Base-by-base conservation (phyloP, 257 asterid species). In the Petrea volubilis region DNA sequence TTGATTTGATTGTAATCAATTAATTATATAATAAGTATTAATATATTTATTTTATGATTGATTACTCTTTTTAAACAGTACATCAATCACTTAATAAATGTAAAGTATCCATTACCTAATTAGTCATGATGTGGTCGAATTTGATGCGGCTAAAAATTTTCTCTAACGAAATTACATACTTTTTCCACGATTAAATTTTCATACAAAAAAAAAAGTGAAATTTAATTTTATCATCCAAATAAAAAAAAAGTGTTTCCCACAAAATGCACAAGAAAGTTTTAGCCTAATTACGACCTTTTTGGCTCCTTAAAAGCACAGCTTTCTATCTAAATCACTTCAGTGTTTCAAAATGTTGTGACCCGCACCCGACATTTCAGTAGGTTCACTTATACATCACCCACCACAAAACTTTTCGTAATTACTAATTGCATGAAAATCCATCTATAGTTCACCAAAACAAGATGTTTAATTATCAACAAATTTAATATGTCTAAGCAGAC, bases 261-360 rank as follows among this genome's bases (percentile, higher is more conserved):
- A 43, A 55, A 44, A 27, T 41, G 51, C n/a, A 27, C 62, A 33
- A 33, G 33, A 61, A 73, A 63, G 64, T 60, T 57, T 53, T 64
- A 43, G 64, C 60, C 55, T 21, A 34, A 34, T 50, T 70, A 56
- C 36, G 33, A n/a, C 1, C 21, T 15, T 29, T 77, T 77, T 67
- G 44, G 64, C 28, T 34, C 6, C 5, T 15, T 38, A 36, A 38
- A 59, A 55, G 40, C 25, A 20, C 24, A 20, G 24, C 23, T 43
- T 71, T 70, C 33, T 46, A 43, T 62, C 36, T 25, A 44, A 46
- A 49, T 61, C 50, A 33, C 40, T 66, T 34, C 47, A 49, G 21
- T 69, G 50, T 23, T 68, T 58, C 73, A 49, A 68, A 72, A 76
- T 68, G 71, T 34, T 31, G 49, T 44, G 73, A 55, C 70, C 75